A percentile compares a stretch with the other conserved stretches of the same genome.
phyloP scores from a whole-genome alignment of 257 asterid species.

The Parsonsia alboflavescens region DNA sequence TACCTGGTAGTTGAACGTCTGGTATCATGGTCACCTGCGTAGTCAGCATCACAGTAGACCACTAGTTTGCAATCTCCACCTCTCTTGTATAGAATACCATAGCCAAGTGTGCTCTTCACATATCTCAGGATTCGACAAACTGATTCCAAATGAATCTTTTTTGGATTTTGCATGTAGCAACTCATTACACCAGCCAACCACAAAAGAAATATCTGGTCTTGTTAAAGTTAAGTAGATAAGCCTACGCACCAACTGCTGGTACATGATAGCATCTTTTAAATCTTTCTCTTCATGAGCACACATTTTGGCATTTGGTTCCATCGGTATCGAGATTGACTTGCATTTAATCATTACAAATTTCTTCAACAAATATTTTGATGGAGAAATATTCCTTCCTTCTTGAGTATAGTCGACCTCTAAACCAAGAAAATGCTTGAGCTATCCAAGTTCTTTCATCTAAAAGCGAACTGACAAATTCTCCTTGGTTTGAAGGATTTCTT shows the following conservation, averaged over 20 bases:
- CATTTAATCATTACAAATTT: slow-evolving; percentile 3
- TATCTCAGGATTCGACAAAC: background rate
- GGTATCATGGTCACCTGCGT: no score
- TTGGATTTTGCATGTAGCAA: background rate
- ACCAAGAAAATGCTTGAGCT: no score
- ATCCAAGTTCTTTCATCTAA: background rate
- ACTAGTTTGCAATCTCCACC: background rate
- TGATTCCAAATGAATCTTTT: background rate
- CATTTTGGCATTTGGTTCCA: no score
- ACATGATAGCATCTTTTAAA: no score
- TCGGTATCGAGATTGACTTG: no score
- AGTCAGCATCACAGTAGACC: no score
- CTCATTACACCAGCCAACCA: background rate
- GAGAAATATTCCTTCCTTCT: background rate
- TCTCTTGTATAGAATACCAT: background rate
- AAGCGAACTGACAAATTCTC: no score
- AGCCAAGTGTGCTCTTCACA: background rate
- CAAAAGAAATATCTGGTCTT: background rate
- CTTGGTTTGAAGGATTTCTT: no score
- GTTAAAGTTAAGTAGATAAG: background rate
- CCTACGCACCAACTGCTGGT: background rate
- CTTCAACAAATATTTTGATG: background rate
- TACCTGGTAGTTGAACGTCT: no score
- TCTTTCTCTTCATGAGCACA: no score
- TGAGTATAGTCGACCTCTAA: background rate